phyloP scores from a whole-genome alignment of 306 rosid species.

The Clitoria ternatea region DNA sequence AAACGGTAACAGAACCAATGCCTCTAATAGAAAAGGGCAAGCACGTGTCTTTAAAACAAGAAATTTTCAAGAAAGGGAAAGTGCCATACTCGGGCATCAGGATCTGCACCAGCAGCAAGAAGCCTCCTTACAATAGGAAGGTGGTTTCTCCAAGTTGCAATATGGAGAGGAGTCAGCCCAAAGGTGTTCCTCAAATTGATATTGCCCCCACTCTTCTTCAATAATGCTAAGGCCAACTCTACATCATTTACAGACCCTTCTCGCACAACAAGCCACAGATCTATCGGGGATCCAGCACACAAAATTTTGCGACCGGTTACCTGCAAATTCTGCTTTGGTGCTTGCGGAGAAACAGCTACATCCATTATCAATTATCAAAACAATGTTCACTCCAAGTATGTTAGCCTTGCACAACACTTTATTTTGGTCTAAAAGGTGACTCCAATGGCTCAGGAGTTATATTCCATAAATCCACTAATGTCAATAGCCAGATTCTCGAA shows the following conservation, averaged over 20 bases:
- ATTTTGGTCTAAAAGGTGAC: conserved; percentile 13
- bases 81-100: conserved; percentile 79
- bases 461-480: conserved; percentile 3
- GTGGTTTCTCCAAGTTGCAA: conserved; percentile 94
- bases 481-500: conserved; percentile 21
- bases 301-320: conserved; percentile 40
- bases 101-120: conserved; percentile 90
- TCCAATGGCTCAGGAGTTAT: conserved; percentile 7
- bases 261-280: conserved; percentile 66
- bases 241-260: conserved; percentile 77
- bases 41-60: neutral
- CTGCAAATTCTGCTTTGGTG: conserved; percentile 55
- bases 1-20: neutral
- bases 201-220: conserved; percentile 80
- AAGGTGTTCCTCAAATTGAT: conserved; percentile 64
- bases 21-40: conserved; percentile 12
- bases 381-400: neutral
- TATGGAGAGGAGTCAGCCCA: conserved; percentile 89
- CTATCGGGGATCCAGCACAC: conserved; percentile 42
- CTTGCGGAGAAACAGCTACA: conserved; percentile 41
- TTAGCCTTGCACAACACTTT: conserved; percentile 9
- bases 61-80: conserved; percentile 20
- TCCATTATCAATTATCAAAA: conserved; percentile 57
- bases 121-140: conserved; percentile 87
- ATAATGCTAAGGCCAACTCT: conserved; percentile 55